Conservation (phyloP, 345 rosid genomes). For the Ailanthus altissimus region DNA sequence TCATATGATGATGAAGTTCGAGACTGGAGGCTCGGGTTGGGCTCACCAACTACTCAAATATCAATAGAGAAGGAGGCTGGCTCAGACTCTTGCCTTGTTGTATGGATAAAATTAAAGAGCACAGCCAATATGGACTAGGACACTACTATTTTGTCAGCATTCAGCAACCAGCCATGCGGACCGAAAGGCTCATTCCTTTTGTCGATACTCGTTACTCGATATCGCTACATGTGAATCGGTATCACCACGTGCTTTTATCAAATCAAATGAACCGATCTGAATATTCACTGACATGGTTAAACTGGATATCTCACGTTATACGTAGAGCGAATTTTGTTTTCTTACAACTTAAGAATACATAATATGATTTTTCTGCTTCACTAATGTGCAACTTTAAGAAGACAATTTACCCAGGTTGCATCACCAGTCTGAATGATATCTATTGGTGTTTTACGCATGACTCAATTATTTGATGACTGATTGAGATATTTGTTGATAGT, state of each 20-base stretch:
- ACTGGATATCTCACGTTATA: no score
- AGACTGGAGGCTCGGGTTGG: no score
- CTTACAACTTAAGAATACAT: no score
- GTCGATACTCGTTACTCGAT: slow-evolving; percentile 21
- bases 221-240: no score
- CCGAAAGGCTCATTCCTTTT: slow-evolving; percentile 6
- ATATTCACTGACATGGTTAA: not conserved
- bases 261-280: not conserved
- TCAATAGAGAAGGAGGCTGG: not conserved
- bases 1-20: not conserved
- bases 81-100: slow-evolving; percentile 22
- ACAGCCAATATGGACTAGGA: slow-evolving; percentile 31
- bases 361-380: not conserved
- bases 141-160: slow-evolving; percentile 27
- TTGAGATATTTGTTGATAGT: not conserved
- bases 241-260: slow-evolving; percentile 19
- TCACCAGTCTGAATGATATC: not conserved
- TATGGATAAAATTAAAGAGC: slow-evolving; percentile 32
- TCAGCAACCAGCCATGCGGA: not conserved
- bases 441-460: not conserved
- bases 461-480: slow-evolving; percentile 10
- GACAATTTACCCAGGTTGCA: not conserved
- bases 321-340: no score
- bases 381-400: not conserved
- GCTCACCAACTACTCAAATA: no score